These are phyloP conservation scores for Phytophthora multivora DNA, from an alignment of 352 stramenopile species.

Conservation along the genomic window DNA sequence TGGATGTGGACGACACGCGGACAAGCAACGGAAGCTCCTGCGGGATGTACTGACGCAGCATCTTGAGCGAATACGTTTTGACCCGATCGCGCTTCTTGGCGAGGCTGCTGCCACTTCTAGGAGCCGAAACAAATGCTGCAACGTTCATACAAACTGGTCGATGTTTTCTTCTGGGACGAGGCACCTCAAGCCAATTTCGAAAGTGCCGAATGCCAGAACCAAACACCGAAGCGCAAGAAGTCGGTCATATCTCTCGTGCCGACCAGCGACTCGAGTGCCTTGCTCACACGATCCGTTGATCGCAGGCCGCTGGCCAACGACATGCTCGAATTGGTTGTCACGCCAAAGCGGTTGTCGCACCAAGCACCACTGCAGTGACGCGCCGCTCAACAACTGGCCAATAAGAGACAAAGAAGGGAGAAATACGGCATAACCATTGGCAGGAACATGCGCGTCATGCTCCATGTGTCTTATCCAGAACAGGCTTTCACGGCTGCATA, in stretches of 20 bases:
- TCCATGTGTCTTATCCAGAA: conserved; percentile 13
- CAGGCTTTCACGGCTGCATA: conserved; percentile 22
- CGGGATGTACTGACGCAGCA: conserved; percentile 40
- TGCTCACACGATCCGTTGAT: conserved; percentile 33
- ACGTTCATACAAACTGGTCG: conserved; percentile 27
- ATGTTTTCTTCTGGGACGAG: conserved; percentile 14
- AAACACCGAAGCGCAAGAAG: conserved; percentile 6
- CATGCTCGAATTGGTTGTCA: conserved; percentile 16
- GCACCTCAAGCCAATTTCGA: conserved; percentile 12
- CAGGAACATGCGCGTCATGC: conserved; percentile 8
- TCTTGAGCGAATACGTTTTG: conserved; percentile 61
- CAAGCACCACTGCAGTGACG: conserved; percentile 29
- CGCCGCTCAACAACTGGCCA: not conserved
- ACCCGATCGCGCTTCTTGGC: conserved; percentile 29
- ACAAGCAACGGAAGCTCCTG: conserved; percentile 57
- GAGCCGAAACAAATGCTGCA: conserved; percentile 25
- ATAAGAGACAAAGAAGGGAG: conserved; percentile 1
- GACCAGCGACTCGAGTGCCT: conserved; percentile 20
- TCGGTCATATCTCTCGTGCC: conserved; percentile 24
- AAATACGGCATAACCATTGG: not conserved
- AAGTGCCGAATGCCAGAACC: conserved; percentile 12
- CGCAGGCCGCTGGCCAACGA: conserved; percentile 14
- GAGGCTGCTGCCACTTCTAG: conserved; percentile 2
- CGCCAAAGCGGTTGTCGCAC: conserved; percentile 19
- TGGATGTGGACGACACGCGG: conserved; percentile 38